phyloP scores from a whole-genome alignment of 1,284 basidiomycete species.

The Crepidotus sp. region DNA sequence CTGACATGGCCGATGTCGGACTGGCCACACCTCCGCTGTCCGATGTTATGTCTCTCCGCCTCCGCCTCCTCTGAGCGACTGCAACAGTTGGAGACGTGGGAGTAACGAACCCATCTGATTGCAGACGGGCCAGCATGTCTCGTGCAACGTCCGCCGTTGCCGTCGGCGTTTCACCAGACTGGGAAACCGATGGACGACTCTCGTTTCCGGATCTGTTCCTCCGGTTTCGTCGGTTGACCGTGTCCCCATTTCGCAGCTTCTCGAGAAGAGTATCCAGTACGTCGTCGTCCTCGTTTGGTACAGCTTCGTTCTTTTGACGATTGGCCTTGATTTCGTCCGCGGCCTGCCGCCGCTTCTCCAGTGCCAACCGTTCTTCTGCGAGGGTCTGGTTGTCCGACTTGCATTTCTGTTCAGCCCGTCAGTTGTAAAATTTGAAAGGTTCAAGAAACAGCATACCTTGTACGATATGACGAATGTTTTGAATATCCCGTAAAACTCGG shows the following conservation, averaged over 20 bases:
- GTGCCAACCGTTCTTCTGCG: constrained; percentile 55
- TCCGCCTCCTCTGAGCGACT: constrained; percentile 19
- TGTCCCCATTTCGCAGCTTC: constrained; percentile 64
- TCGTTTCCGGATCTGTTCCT: constrained; percentile 38
- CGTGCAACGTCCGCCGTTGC: constrained; percentile 52
- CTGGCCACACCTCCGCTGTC: constrained; percentile 10
- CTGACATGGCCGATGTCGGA: constrained; percentile 6
- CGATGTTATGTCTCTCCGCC: constrained; percentile 15
- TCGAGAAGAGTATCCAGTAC: constrained; percentile 69
- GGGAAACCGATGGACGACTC: constrained; percentile 30
- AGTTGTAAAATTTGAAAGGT: constrained; percentile 2
- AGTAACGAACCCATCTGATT: constrained; percentile 48
- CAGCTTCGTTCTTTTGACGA: constrained; percentile 42
- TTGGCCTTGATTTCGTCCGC: constrained; percentile 54
- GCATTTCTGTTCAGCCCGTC: constrained; percentile 59
- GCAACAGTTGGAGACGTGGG: constrained; percentile 30
- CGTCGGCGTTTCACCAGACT: constrained; percentile 27
- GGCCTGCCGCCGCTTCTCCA: constrained; percentile 57
- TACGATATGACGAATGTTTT: constrained; percentile 92
- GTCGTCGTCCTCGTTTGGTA: constrained; percentile 47
- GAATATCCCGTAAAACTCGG: constrained; percentile 92
- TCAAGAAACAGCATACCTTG: constrained; percentile 42
- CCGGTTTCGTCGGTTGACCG: constrained; percentile 48
- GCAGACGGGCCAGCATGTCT: constrained; percentile 64
- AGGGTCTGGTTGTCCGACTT: constrained; percentile 65